phyloP scores from a whole-genome alignment of 345 rosid genomes.

The Syzygium jambos region DNA sequence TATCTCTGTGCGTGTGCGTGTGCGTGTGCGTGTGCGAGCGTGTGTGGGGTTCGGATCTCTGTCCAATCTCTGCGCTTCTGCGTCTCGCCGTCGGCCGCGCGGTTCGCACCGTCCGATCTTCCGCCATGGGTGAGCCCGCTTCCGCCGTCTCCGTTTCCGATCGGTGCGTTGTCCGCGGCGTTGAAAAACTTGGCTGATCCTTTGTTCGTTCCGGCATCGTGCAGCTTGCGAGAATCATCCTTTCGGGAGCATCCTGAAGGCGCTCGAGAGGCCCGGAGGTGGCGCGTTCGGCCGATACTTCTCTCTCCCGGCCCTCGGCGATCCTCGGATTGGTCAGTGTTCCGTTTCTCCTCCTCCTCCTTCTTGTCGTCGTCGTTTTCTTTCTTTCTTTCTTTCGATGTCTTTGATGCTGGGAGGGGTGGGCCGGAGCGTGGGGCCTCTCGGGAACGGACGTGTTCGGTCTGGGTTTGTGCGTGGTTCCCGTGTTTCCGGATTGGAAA shows the following conservation, averaged over 20 bases:
- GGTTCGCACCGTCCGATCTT: neutral
- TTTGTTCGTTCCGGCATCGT: neutral
- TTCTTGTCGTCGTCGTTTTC: neutral
- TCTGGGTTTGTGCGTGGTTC: neutral
- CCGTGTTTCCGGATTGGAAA: neutral
- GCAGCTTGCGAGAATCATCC: constrained; percentile 48
- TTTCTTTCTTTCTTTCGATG: neutral
- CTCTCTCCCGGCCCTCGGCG: constrained; percentile 61
- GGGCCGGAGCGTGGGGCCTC: too few species aligned
- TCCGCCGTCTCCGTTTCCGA: neutral
- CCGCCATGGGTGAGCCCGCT: neutral
- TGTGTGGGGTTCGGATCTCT: neutral
- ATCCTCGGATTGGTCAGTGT: constrained; percentile 60
- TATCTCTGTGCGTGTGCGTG: too few species aligned
- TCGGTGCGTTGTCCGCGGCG: neutral
- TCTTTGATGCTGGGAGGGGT: neutral
- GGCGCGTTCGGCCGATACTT: constrained; percentile 59
- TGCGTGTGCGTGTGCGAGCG: too few species aligned
- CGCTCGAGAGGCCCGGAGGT: constrained; percentile 60
- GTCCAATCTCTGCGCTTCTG: neutral
- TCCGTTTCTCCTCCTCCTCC: neutral
- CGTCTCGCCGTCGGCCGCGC: neutral
- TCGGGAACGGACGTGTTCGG: neutral
- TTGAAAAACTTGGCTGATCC: neutral
- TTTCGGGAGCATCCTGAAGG: constrained; percentile 45